phyloP scores from a whole-genome alignment of 805 yeast genomes.

The Blastobotrys terrestris region DNA sequence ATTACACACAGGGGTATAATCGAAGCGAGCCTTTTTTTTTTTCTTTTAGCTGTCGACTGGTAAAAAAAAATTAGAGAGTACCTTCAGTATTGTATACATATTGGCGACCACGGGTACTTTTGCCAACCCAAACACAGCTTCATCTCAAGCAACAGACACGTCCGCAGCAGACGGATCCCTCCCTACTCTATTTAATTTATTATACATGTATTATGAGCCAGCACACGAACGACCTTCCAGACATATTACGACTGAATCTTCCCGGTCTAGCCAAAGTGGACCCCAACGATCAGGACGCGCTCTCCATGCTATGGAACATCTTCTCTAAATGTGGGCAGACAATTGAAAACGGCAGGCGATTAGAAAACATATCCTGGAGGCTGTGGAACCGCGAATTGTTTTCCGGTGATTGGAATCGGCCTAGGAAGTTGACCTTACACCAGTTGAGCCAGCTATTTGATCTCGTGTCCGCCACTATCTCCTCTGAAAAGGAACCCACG shows the following conservation, averaged over 20 bases:
- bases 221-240: not conserved
- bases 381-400: constrained; percentile 30
- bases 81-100: no score
- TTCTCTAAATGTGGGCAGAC: constrained; percentile 32
- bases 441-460: not conserved
- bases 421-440: not conserved
- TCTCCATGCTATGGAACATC: constrained; percentile 30
- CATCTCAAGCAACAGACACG: no score
- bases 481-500: not conserved
- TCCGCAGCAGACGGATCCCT: not conserved
- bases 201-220: not conserved
- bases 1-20: not conserved
- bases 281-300: constrained; percentile 22
- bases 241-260: not conserved
- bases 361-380: constrained; percentile 36
- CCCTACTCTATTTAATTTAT: not conserved
- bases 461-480: not conserved
- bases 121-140: no score
- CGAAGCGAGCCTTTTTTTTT: not conserved
- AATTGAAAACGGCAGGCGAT: constrained; percentile 33
- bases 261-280: constrained; percentile 13
- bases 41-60: not conserved
- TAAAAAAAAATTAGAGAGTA: no score
- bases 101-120: no score
- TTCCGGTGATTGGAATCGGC: not conserved